Conservation (phyloP, 495 filamentous ascomycete species). For the Penicillium pulvis region DNA sequence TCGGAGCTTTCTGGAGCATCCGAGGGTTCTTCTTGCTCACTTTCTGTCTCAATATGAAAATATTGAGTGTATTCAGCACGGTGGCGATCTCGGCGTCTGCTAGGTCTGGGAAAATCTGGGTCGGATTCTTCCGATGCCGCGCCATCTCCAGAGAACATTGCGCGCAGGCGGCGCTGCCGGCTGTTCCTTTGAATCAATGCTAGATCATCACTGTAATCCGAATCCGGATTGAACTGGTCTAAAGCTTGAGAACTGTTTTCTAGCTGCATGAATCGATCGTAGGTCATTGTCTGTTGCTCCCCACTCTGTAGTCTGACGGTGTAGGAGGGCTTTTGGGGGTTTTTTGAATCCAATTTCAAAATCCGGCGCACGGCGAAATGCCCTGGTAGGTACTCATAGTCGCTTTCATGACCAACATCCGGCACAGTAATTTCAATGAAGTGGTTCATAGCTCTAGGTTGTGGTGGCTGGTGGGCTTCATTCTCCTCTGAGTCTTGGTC, state of each 20-base stretch:
- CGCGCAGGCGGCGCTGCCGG: background rate
- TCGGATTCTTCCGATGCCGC: conserved; percentile 13
- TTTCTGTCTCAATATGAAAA: conserved; percentile 6
- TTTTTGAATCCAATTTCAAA: conserved; percentile 34
- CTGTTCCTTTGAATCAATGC: background rate
- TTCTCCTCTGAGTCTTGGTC: background rate
- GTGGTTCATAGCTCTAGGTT: background rate
- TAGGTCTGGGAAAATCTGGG: background rate
- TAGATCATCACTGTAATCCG: conserved; percentile 17
- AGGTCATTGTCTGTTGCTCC: conserved; percentile 38
- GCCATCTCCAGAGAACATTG: conserved; percentile 10
- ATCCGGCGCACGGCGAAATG: conserved; percentile 45
- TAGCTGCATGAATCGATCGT: conserved; percentile 30
- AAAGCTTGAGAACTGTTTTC: conserved; percentile 37
- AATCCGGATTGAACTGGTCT: conserved; percentile 19
- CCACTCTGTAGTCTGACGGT: conserved; percentile 50
- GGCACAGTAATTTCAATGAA: conserved; percentile 40
- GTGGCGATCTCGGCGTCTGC: background rate
- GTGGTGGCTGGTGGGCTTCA: background rate
- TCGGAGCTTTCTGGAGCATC: conserved; percentile 3
- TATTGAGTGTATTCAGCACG: conserved; percentile 7
- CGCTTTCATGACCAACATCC: conserved; percentile 34
- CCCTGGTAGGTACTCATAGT: conserved; percentile 52
- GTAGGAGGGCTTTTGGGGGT: conserved; percentile 35
- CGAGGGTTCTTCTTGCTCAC: conserved; percentile 2